Evolutionary conservation across 805 yeast genomes (phyloP).

Genomic region (Saturnispora ahearnii): DNA sequence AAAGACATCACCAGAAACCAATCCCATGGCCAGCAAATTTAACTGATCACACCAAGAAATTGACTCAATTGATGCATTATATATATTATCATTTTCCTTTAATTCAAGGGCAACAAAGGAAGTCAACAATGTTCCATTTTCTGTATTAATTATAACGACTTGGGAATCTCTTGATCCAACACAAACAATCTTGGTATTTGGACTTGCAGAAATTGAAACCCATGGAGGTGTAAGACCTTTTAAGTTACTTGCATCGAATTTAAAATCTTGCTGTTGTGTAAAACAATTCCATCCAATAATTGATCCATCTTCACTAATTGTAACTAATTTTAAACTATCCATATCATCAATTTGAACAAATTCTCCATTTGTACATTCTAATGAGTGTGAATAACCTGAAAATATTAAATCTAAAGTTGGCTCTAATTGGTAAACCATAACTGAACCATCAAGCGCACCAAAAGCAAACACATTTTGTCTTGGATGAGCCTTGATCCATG

Average conservation of each 20-base stretch:
- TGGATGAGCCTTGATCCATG: constrained; percentile 80
- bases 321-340: constrained; percentile 55
- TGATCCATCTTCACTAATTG: constrained; percentile 78
- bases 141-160: constrained; percentile 66
- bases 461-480: constrained; percentile 70
- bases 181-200: constrained; percentile 45
- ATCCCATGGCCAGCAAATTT: constrained; percentile 73
- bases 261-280: constrained; percentile 61
- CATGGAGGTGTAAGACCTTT: constrained; percentile 78
- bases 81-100: constrained; percentile 45
- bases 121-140: constrained; percentile 62
- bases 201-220: constrained; percentile 59
- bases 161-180: constrained; percentile 86
- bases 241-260: constrained; percentile 54
- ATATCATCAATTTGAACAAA: constrained; percentile 56
- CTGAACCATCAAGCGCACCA: constrained; percentile 88
- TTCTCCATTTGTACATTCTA: constrained; percentile 71
- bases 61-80: constrained; percentile 68
- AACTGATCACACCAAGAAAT: constrained; percentile 58
- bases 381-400: constrained; percentile 73
- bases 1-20: constrained; percentile 80
- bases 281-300: constrained; percentile 86
- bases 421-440: constrained; percentile 81
- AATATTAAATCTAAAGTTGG: constrained; percentile 58
- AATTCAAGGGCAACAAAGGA: constrained; percentile 56